Evolutionary conservation across 2,329 filamentous ascomycete species (phyloP).

Genomic region (Coniochaeta hoffmannii): DNA sequence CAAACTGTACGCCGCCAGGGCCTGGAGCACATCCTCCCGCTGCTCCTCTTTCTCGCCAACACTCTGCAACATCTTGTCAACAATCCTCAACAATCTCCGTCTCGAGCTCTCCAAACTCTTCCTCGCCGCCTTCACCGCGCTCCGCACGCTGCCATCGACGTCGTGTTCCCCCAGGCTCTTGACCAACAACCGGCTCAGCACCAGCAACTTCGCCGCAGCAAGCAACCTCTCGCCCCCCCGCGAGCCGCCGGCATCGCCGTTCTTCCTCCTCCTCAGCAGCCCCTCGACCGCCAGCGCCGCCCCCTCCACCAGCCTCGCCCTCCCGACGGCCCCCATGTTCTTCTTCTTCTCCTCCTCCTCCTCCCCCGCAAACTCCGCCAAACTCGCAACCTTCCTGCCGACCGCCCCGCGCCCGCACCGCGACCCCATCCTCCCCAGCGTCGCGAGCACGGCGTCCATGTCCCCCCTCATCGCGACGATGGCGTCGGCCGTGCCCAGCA

Average conservation of each 20-base stretch:
- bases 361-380: constrained; percentile 38
- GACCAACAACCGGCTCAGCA: constrained; percentile 67
- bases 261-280: constrained; percentile 33
- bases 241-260: constrained; percentile 16
- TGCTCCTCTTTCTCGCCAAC: constrained; percentile 42
- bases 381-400: constrained; percentile 54
- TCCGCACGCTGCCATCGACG: constrained; percentile 23
- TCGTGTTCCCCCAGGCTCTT: constrained; percentile 58
- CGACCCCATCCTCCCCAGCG: constrained; percentile 64
- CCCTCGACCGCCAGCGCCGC: constrained; percentile 42
- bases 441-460: constrained; percentile 65
- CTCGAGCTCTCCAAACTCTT: constrained; percentile 57
- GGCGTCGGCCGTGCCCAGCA: constrained; percentile 86
- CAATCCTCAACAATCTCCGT: constrained; percentile 54
- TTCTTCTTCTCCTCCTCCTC: constrained; percentile 18
- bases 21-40: constrained; percentile 55
- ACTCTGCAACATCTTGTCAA: constrained; percentile 62
- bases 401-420: constrained; percentile 69
- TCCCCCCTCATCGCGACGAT: constrained; percentile 83
- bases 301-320: constrained; percentile 41
- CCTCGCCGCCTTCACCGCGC: constrained; percentile 50
- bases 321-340: constrained; percentile 26
- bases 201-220: constrained; percentile 61
- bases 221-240: constrained; percentile 44
- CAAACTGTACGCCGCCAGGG: constrained; percentile 75